phyloP scores from a whole-genome alignment of 176 grass and related monocot species.

The Avena sativa region DNA sequence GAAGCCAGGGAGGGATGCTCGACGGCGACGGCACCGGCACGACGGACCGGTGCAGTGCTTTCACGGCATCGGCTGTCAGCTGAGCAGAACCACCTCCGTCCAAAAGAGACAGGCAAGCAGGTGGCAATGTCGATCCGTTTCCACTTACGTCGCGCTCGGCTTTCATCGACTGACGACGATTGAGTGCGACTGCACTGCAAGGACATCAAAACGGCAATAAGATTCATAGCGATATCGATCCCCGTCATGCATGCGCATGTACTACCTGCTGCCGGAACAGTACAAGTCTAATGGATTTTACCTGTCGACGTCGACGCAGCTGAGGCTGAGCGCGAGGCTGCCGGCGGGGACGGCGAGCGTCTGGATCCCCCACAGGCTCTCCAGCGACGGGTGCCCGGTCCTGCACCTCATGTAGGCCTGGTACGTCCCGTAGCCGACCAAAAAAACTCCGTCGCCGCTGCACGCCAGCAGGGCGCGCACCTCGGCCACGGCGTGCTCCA shows the following conservation, averaged over 20 bases:
- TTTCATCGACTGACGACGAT: conserved; percentile 50
- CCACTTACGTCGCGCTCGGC: conserved; percentile 44
- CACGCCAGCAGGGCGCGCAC: conserved; percentile 61
- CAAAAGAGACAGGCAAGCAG: conserved; percentile 54
- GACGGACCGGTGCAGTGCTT: neutral
- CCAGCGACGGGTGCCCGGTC: conserved; percentile 71
- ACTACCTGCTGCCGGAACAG: too few species aligned
- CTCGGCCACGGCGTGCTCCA: conserved; percentile 78
- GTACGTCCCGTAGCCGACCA: conserved; percentile 70
- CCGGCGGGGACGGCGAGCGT: conserved; percentile 62
- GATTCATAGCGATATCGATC: conserved; percentile 30
- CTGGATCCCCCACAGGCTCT: conserved; percentile 75
- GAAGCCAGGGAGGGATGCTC: conserved; percentile 78
- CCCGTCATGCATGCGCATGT: neutral
- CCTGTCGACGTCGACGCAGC: conserved; percentile 65
- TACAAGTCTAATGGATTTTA: conserved; percentile 37
- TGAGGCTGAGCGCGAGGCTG: conserved; percentile 76
- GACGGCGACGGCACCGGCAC: conserved; percentile 11
- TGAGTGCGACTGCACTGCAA: conserved; percentile 41
- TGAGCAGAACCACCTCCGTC: conserved; percentile 26
- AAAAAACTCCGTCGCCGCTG: conserved; percentile 33
- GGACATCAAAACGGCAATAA: conserved; percentile 51
- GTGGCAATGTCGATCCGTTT: conserved; percentile 32
- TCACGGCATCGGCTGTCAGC: conserved; percentile 20
- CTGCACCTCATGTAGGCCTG: conserved; percentile 72